phyloP scores from a whole-genome alignment of 495 filamentous ascomycete genomes.

The Penicillium subrubescens region DNA sequence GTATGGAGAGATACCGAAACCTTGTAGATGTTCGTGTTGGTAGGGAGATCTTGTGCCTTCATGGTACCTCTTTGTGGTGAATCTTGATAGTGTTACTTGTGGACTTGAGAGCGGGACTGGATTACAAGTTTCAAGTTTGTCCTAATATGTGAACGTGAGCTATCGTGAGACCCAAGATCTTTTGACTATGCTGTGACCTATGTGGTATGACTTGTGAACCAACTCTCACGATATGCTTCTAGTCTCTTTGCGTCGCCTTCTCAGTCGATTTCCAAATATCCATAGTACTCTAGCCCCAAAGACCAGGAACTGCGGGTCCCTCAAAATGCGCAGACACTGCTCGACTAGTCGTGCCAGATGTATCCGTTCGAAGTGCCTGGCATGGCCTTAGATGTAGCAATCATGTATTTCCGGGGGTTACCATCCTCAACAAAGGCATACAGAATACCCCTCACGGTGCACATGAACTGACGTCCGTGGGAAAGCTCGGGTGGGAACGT shows the following conservation, averaged over 20 bases:
- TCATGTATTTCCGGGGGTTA: neutral
- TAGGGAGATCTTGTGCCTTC: neutral
- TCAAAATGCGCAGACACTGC: neutral
- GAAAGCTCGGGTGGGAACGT: neutral
- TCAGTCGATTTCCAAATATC: too few species aligned
- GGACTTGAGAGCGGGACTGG: too few species aligned
- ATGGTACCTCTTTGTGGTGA: too few species aligned
- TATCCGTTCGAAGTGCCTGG: neutral
- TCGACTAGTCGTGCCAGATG: neutral
- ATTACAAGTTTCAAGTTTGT: too few species aligned
- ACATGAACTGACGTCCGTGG: neutral
- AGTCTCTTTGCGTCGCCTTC: too few species aligned
- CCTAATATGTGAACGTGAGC: too few species aligned
- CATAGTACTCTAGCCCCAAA: neutral
- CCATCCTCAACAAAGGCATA: neutral
- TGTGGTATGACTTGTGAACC: too few species aligned
- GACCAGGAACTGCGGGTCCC: neutral
- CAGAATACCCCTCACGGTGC: neutral
- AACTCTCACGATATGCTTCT: too few species aligned
- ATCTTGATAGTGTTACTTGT: too few species aligned
- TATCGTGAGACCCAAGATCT: too few species aligned
- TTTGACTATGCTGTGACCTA: too few species aligned
- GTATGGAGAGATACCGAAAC: neutral
- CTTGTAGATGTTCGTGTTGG: neutral
- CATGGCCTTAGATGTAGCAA: neutral